Conservation (phyloP, 1,284 basidiomycete species). For the Ganoderma meredithae region DNA sequence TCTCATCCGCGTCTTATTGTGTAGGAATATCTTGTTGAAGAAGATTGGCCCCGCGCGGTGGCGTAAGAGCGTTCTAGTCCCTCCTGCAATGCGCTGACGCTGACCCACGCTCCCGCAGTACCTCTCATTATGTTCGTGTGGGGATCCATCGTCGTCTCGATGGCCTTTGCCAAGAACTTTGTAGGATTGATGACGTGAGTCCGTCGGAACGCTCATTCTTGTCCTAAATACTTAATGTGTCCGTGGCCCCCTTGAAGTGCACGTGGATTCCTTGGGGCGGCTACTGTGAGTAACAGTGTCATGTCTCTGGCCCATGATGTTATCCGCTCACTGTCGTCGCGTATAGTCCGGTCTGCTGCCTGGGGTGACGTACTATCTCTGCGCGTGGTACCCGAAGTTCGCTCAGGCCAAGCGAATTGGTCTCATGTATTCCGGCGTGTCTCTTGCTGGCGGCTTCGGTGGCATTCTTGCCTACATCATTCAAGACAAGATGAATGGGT, state of each 20-base stretch:
- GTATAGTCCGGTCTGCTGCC: conserved; percentile 55
- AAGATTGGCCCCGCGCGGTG: conserved; percentile 24
- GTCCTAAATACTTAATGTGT: not conserved
- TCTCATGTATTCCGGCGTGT: conserved; percentile 61
- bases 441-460: conserved; percentile 49
- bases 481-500: conserved; percentile 20
- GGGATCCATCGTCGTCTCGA: conserved; percentile 24
- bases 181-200: conserved; percentile 23
- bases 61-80: conserved; percentile 24
- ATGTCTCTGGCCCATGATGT: too few species aligned
- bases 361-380: conserved; percentile 60
- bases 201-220: not conserved
- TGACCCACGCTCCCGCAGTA: not conserved
- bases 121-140: conserved; percentile 26
- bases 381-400: conserved; percentile 37
- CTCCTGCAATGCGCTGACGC: not conserved
- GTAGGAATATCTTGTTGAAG: conserved; percentile 29
- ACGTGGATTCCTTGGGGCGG: conserved; percentile 16
- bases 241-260: not conserved
- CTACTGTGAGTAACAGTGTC: not conserved
- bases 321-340: conserved; percentile 49
- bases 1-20: not conserved
- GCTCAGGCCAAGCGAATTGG: conserved; percentile 35
- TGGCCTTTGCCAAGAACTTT: conserved; percentile 29
- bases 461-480: conserved; percentile 19